Conservation (phyloP, 371 early-diverging fungal genomes). For the Neoconidiobolus thromboides region DNA sequence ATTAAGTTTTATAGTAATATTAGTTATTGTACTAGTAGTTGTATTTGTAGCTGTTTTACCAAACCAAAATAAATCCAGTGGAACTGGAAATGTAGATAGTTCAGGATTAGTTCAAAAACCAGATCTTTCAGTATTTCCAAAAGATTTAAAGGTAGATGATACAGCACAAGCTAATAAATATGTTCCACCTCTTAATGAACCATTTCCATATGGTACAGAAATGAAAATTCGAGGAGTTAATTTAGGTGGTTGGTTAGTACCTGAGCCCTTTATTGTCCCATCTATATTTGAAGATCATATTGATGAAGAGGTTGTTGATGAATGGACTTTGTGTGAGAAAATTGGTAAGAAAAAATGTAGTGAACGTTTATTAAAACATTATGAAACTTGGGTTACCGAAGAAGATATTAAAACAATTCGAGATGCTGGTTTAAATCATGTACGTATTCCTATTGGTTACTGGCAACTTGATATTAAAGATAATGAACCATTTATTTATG, state of each 20-base stretch:
- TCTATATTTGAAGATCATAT: slow-evolving; percentile 16
- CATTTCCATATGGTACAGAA: background rate
- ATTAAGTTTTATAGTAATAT: background rate
- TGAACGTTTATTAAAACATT: slow-evolving; percentile 17
- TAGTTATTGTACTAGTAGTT: background rate
- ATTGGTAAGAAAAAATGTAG: slow-evolving; percentile 14
- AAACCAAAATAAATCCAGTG: background rate
- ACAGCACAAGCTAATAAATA: background rate
- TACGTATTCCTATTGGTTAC: slow-evolving; percentile 24
- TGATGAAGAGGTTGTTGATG: slow-evolving; percentile 17
- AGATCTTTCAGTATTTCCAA: background rate
- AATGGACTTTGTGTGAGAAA: slow-evolving; percentile 22
- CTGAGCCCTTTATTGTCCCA: slow-evolving; percentile 27
- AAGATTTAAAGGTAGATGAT: background rate
- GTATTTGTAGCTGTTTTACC: background rate
- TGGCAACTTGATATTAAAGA: slow-evolving; percentile 20
- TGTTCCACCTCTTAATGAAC: background rate
- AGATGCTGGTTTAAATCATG: slow-evolving; percentile 21
- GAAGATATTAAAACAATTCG: slow-evolving; percentile 18
- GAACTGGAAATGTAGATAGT: background rate
- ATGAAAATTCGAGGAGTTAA: slow-evolving; percentile 31
- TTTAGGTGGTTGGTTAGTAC: slow-evolving; percentile 38
- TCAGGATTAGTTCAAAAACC: background rate
- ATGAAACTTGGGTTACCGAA: slow-evolving; percentile 24
- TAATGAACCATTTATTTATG: slow-evolving; percentile 1